Percentiles rank a stretch among this genome's conserved stretches.
These are phyloP conservation scores for Beta corolliflora DNA, from an alignment of 179 eudicot genomes.

Conservation along the genomic window DNA sequence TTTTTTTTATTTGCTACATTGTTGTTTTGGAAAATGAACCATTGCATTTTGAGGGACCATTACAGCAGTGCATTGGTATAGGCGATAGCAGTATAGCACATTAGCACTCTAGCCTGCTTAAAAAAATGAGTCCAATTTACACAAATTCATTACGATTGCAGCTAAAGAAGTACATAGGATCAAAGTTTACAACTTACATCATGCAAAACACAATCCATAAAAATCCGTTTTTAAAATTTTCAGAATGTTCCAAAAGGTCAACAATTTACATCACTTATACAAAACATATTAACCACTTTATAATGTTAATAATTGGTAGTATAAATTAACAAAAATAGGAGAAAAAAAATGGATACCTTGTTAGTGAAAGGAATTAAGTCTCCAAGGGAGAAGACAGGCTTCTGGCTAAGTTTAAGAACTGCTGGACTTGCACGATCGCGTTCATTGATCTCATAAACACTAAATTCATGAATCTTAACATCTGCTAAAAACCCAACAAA, in stretches of 20 bases:
- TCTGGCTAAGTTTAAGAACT: constrained; percentile 37
- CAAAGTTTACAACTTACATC: neutral
- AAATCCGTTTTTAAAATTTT: too few relatives aligned
- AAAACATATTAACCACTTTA: neutral
- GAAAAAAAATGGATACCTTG: constrained; percentile 36
- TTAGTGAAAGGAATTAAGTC: constrained; percentile 56
- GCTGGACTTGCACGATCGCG: constrained; percentile 47
- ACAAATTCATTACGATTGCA: neutral
- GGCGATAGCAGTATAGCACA: too few relatives aligned
- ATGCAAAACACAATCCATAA: neutral
- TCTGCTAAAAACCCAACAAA: constrained; percentile 5
- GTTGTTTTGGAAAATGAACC: too few relatives aligned
- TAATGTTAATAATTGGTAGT: neutral
- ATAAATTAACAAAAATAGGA: too few relatives aligned
- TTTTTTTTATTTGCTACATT: too few relatives aligned
- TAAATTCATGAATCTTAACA: constrained; percentile 39
- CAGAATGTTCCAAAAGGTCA: neutral
- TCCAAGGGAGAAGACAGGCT: constrained; percentile 41
- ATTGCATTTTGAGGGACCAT: too few relatives aligned
- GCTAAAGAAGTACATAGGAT: neutral
- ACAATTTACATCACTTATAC: neutral
- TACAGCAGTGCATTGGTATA: too few relatives aligned
- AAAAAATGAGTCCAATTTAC: neutral
- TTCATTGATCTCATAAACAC: constrained; percentile 51
- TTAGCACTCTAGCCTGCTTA: too few relatives aligned